phyloP scores from a whole-genome alignment of 192 early-diverging fungal genomes.

The Coemansia sp. region DNA sequence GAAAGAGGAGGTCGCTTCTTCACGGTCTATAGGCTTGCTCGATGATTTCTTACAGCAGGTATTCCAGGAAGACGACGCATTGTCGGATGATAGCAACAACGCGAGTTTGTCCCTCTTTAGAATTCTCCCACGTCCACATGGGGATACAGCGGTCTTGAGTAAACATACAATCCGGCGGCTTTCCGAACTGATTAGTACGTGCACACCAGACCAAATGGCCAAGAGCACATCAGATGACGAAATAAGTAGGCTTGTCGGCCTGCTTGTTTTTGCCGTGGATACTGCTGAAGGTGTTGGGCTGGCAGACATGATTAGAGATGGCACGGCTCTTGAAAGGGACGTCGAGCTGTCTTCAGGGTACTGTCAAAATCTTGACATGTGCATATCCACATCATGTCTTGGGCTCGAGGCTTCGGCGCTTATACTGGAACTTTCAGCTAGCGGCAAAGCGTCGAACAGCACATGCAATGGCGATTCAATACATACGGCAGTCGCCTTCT shows the following conservation, averaged over 20 bases:
- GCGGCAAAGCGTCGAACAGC: slow-evolving; percentile 26
- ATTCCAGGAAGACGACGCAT: slow-evolving; percentile 36
- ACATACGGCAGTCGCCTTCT: slow-evolving; percentile 22
- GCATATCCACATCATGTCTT: slow-evolving; percentile 20
- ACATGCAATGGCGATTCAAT: slow-evolving; percentile 32
- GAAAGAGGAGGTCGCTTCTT: neutral
- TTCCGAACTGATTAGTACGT: slow-evolving; percentile 17
- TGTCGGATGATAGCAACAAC: slow-evolving; percentile 4
- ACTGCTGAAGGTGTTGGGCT: slow-evolving; percentile 23
- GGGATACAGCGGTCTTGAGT: slow-evolving; percentile 12
- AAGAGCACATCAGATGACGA: slow-evolving; percentile 17
- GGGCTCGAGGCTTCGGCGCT: slow-evolving; percentile 41
- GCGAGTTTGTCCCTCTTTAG: slow-evolving; percentile 9
- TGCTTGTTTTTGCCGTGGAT: slow-evolving; percentile 33
- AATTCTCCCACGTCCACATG: slow-evolving; percentile 4
- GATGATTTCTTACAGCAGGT: slow-evolving; percentile 30
- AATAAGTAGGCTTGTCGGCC: slow-evolving; percentile 20
- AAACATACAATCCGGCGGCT: slow-evolving; percentile 30
- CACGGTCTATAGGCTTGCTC: slow-evolving; percentile 15
- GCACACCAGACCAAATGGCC: slow-evolving; percentile 16
- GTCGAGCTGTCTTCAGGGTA: slow-evolving; percentile 19
- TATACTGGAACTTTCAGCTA: slow-evolving; percentile 21
- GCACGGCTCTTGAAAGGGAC: slow-evolving; percentile 16
- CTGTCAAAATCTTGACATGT: slow-evolving; percentile 20
- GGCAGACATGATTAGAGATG: slow-evolving; percentile 36